Evolutionary conservation across 495 filamentous ascomycete genomes (phyloP).

Genomic region (Hyaloscypha hepaticicola): DNA sequence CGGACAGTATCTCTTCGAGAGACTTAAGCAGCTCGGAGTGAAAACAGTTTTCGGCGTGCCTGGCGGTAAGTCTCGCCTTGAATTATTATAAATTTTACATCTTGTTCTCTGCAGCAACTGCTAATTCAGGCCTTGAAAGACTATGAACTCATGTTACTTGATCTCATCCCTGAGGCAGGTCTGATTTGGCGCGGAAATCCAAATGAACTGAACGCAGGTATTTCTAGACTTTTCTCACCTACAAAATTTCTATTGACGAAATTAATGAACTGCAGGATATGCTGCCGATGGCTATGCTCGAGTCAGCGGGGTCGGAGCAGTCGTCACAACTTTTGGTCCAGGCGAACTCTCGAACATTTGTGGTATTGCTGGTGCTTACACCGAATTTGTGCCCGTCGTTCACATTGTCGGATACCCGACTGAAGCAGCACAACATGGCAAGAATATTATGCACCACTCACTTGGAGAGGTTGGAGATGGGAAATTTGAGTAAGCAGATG

Average conservation of each 20-base stretch:
- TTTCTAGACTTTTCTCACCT: constrained; percentile 44
- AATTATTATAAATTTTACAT: neutral
- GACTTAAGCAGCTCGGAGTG: constrained; percentile 61
- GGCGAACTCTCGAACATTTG: constrained; percentile 69
- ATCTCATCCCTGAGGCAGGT: constrained; percentile 58
- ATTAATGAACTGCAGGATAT: too few species aligned
- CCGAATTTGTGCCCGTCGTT: constrained; percentile 60
- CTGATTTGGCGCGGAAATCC: constrained; percentile 68
- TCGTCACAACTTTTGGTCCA: constrained; percentile 70
- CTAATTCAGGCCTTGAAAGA: constrained; percentile 39
- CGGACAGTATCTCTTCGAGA: constrained; percentile 61
- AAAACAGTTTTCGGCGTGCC: constrained; percentile 64
- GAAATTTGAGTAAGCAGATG: constrained; percentile 30
- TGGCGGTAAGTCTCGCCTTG: constrained; percentile 39
- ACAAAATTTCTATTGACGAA: too few species aligned
- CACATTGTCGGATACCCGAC: constrained; percentile 66
- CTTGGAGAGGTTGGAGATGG: constrained; percentile 28
- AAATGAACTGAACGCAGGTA: constrained; percentile 63
- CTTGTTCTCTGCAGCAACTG: constrained; percentile 54
- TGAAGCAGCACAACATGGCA: constrained; percentile 30
- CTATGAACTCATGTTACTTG: constrained; percentile 62
- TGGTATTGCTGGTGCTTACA: constrained; percentile 65
- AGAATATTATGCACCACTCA: constrained; percentile 19
- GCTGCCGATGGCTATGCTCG: constrained; percentile 73
- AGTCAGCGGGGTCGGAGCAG: constrained; percentile 61